A percentile compares a stretch with the other conserved stretches of the same genome.
These are phyloP conservation scores for Lepidium sativum DNA, from an alignment of 345 rosid species.

Conservation along the genomic window DNA sequence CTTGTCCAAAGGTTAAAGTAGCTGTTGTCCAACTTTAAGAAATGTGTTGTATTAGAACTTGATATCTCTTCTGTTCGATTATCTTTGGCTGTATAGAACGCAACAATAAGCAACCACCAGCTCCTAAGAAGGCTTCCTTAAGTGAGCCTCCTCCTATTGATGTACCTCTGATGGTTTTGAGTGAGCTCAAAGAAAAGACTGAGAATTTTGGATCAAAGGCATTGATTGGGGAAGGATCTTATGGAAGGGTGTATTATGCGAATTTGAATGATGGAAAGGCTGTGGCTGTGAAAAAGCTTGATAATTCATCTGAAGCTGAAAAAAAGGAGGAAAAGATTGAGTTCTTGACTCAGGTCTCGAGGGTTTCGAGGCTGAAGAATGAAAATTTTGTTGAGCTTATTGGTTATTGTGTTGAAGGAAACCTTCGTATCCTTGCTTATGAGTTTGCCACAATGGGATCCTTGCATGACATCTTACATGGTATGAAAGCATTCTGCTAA, in stretches of 20 bases:
- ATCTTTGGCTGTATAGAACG: slow-evolving; percentile 35
- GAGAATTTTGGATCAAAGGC: slow-evolving; percentile 89
- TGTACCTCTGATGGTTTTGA: no score
- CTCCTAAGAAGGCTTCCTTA: slow-evolving; percentile 51
- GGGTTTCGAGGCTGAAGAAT: slow-evolving; percentile 76
- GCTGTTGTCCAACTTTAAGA: no score
- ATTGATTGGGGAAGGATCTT: slow-evolving; percentile 97
- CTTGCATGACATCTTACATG: slow-evolving; percentile 92
- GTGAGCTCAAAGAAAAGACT: slow-evolving; percentile 79
- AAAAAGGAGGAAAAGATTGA: slow-evolving; percentile 38
- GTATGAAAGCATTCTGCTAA: slow-evolving; percentile 25
- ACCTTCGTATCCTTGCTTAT: slow-evolving; percentile 74
- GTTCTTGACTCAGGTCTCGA: slow-evolving; percentile 84
- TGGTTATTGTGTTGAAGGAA: slow-evolving; percentile 87
- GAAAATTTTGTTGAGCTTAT: slow-evolving; percentile 78
- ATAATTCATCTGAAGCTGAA: slow-evolving; percentile 69
- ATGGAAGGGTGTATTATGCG: slow-evolving; percentile 90
- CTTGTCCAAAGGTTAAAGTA: no score
- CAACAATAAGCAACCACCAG: slow-evolving; percentile 41
- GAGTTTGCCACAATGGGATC: slow-evolving; percentile 99
- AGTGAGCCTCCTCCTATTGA: slow-evolving; percentile 73
- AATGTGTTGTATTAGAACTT: no score
- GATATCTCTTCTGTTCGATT: no score
- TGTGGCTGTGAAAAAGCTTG: slow-evolving; percentile 91
- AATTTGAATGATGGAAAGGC: slow-evolving; percentile 51